phyloP scores from a whole-genome alignment of 1,284 basidiomycete species.

The Ustilago crameri region DNA sequence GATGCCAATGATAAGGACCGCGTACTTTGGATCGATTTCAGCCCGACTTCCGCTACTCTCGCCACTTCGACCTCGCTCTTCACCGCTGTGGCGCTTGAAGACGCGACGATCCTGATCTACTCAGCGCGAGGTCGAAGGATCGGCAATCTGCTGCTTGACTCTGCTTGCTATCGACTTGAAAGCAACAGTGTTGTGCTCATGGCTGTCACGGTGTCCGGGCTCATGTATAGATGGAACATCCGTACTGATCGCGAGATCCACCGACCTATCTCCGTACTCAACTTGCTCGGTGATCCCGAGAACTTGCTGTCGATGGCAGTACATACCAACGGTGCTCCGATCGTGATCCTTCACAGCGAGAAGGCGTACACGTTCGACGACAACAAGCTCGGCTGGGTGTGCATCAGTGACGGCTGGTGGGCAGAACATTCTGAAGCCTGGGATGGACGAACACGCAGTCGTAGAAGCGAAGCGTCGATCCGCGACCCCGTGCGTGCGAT shows the following conservation, averaged over 20 bases:
- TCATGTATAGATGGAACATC: constrained; percentile 61
- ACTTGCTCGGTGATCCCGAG: constrained; percentile 49
- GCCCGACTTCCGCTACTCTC: constrained; percentile 77
- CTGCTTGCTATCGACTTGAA: constrained; percentile 52
- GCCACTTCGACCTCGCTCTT: constrained; percentile 77
- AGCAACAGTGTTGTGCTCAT: constrained; percentile 50
- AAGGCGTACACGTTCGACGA: constrained; percentile 61
- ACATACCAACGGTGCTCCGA: constrained; percentile 69
- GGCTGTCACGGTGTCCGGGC: constrained; percentile 49
- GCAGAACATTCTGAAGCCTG: constrained; percentile 59
- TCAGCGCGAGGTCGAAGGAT: constrained; percentile 52
- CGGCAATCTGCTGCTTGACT: constrained; percentile 51
- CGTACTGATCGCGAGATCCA: constrained; percentile 43
- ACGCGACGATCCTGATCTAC: constrained; percentile 58
- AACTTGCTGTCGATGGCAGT: constrained; percentile 49
- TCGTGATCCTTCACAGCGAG: constrained; percentile 54
- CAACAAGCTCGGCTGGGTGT: constrained; percentile 50
- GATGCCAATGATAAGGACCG: constrained; percentile 71
- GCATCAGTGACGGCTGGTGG: constrained; percentile 57
- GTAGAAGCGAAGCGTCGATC: constrained; percentile 39
- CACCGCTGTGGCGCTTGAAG: constrained; percentile 73
- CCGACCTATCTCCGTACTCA: constrained; percentile 48
- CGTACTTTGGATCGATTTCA: constrained; percentile 87
- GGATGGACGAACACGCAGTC: constrained; percentile 55
- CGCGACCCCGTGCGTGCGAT: constrained; percentile 57